phyloP scores from a whole-genome alignment of 1,284 basidiomycete species.

The Cryptococcus sp. region DNA sequence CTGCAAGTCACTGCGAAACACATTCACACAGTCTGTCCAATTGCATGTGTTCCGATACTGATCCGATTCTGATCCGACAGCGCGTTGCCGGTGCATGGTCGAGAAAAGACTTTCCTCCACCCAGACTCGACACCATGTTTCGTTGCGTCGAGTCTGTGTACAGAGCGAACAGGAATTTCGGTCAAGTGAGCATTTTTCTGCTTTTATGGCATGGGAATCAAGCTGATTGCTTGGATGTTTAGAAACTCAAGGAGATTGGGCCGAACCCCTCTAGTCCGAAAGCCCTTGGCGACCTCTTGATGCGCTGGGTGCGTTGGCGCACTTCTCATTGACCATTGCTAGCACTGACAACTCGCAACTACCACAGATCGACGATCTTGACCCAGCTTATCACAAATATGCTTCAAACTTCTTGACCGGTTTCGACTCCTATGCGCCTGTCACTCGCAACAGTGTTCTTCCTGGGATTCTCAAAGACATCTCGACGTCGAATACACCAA shows the following conservation, averaged over 20 bases:
- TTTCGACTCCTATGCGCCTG: slow-evolving; percentile 80
- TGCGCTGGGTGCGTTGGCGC: slow-evolving; percentile 80
- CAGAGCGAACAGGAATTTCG: slow-evolving; percentile 81
- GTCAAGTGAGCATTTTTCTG: slow-evolving; percentile 58
- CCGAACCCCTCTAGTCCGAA: slow-evolving; percentile 91
- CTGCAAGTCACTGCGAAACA: neutral
- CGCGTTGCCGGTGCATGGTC: slow-evolving; percentile 98
- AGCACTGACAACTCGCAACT: neutral
- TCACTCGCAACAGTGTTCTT: slow-evolving; percentile 73
- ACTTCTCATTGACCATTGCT: neutral
- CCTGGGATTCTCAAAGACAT: slow-evolving; percentile 69
- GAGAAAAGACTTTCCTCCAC: slow-evolving; percentile 86
- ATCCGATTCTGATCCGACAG: slow-evolving; percentile 37
- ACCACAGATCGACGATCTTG: slow-evolving; percentile 80
- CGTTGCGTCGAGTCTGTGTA: slow-evolving; percentile 88
- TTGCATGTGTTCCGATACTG: neutral
- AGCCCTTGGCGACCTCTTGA: slow-evolving; percentile 89
- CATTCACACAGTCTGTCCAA: too few relatives aligned
- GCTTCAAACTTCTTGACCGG: slow-evolving; percentile 70
- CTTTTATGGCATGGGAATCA: neutral
- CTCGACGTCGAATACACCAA: slow-evolving; percentile 63
- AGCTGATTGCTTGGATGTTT: slow-evolving; percentile 9
- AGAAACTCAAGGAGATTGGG: slow-evolving; percentile 94
- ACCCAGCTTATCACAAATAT: slow-evolving; percentile 82
- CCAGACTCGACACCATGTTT: slow-evolving; percentile 91